Percentiles rank a stretch among this genome's conserved stretches.
Conservation (phyloP, 2,329 filamentous ascomycete species). For the Fusarium subglutinans region DNA sequence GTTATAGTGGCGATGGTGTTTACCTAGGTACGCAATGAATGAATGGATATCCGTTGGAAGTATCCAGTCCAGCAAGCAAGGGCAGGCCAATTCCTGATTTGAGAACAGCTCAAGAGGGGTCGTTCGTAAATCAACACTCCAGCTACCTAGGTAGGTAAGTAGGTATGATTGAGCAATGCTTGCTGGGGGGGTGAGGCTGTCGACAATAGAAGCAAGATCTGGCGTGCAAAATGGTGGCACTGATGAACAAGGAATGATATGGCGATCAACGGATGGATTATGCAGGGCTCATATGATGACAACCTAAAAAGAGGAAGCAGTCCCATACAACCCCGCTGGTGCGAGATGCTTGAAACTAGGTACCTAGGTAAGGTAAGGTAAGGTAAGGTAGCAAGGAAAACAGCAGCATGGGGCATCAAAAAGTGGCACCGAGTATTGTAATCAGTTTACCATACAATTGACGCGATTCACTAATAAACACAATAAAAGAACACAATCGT, state of each 20-base stretch:
- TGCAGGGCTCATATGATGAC: constrained; percentile 32
- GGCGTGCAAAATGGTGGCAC: constrained; percentile 10
- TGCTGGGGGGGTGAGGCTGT: neutral
- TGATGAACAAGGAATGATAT: constrained; percentile 25
- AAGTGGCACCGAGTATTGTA: constrained; percentile 26
- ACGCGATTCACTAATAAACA: constrained; percentile 8
- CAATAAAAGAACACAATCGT: constrained; percentile 10
- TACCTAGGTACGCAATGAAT: neutral
- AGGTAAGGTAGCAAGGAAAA: neutral
- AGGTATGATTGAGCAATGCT: constrained; percentile 1
- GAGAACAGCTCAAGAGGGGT: neutral
- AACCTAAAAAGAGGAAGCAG: constrained; percentile 5
- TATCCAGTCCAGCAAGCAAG: constrained; percentile 2
- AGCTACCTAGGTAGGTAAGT: neutral
- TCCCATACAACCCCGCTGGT: neutral
- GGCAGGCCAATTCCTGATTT: constrained; percentile 6
- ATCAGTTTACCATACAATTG: constrained; percentile 19
- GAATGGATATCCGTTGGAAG: neutral
- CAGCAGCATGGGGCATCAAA: constrained; percentile 11
- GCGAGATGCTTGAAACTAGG: neutral
- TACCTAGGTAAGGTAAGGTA: neutral
- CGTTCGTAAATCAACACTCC: constrained; percentile 13
- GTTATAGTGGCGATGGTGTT: constrained; percentile 19
- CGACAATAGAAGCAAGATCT: constrained; percentile 15
- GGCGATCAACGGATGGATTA: constrained; percentile 32